Base-by-base conservation (phyloP, 352 stramenopile genomes). In the Phytophthora europaea region DNA sequence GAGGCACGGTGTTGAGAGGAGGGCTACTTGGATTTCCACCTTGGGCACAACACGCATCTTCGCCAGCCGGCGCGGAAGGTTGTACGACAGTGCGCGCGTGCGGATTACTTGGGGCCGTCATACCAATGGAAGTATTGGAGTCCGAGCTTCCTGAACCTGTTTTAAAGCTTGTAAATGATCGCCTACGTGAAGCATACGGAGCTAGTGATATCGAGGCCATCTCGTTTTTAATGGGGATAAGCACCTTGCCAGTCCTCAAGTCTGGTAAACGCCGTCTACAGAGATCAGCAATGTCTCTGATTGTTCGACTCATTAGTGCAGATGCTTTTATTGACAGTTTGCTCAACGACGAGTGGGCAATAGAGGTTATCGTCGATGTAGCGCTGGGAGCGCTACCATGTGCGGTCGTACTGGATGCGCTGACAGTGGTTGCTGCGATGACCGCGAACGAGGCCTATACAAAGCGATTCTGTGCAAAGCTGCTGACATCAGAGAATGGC, bases 251-350 rank as follows among this genome's bases (percentile, higher is more conserved):
- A 34, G 8, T n/a, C 18, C 16, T 22, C 5, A 40, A 34, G 13
- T 34, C 22, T 16, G 48, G 22, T 23, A 68, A 61, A 40, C 61
- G 40, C 13, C 50, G 48, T 18, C 63, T 72, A 6, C 62, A 72
- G 15, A 60, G 36, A 13, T 75, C 69, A 43, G 55, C 69, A 54
- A 57, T 58, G 16, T 48, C 55, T 3, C 56, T 75, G 20, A 69
- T 75, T 67, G 69, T 58, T 7, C 55, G 67, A 38, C 38, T 75
- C 16, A 53, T 48, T 4, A 50, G 26, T 36, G 20, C 55, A 10
- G 55, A 67, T 8, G 56, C 53, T 48, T 75, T 75, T 26, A 50
- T 75, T 13, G 50, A 72, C 22, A 67, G 45, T 20, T 16, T 75
- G 5, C 51, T 75, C 8, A 72, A 62, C 26, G 56, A 75, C 31